Conservation (phyloP, 2,329 filamentous ascomycete species). For the Cryphonectria naterciae region DNA sequence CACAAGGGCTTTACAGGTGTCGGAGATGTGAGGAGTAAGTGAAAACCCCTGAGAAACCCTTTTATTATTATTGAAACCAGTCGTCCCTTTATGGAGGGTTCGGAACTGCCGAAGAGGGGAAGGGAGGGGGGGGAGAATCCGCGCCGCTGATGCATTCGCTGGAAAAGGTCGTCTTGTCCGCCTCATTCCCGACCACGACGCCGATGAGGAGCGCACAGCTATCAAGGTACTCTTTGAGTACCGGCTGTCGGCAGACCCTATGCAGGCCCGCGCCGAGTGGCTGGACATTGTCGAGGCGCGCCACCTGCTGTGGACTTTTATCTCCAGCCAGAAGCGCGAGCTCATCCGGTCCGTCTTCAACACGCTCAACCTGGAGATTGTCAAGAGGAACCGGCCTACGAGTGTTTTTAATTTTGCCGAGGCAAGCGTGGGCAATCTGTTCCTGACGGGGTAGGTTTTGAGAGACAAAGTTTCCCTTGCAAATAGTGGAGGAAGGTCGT, state of each 20-base stretch:
- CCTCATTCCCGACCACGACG: slow-evolving; percentile 73
- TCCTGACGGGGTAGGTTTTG: slow-evolving; percentile 66
- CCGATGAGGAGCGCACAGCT: slow-evolving; percentile 68
- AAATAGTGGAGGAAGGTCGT: not conserved
- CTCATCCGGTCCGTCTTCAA: slow-evolving; percentile 79
- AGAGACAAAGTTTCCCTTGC: not conserved
- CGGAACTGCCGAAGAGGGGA: not conserved
- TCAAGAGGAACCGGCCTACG: slow-evolving; percentile 73
- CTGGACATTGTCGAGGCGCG: slow-evolving; percentile 84
- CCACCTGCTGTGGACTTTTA: slow-evolving; percentile 73
- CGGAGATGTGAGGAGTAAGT: slow-evolving; percentile 66
- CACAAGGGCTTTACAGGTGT: slow-evolving; percentile 41
- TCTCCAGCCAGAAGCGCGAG: slow-evolving; percentile 74
- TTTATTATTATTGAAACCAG: too few relatives aligned
- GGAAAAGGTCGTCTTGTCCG: slow-evolving; percentile 79
- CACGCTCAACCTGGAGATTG: slow-evolving; percentile 75
- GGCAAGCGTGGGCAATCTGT: slow-evolving; percentile 78
- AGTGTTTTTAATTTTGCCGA: slow-evolving; percentile 78
- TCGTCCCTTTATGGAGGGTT: too few relatives aligned
- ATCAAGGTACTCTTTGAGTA: slow-evolving; percentile 88
- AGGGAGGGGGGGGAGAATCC: too few relatives aligned
- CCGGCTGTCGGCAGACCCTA: slow-evolving; percentile 67
- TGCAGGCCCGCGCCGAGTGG: slow-evolving; percentile 76
- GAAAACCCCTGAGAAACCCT: not conserved
- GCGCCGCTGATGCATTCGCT: slow-evolving; percentile 17